A percentile compares a stretch with the other conserved stretches of the same genome.
Conservation (phyloP, 345 rosid genomes). For the Acer negundo region DNA sequence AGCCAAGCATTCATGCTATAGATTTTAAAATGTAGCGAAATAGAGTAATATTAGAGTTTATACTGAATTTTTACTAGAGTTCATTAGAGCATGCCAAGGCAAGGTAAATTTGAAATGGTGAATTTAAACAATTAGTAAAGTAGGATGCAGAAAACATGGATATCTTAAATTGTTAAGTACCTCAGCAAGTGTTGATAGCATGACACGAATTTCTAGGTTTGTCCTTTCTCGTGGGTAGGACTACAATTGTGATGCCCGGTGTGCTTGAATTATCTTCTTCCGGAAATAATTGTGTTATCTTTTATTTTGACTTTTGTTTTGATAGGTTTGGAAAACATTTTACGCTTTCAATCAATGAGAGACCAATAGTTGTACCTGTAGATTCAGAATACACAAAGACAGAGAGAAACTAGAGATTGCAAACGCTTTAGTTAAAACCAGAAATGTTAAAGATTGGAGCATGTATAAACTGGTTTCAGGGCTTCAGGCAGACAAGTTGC, state of each 20-base stretch:
- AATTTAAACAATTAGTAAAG: neutral
- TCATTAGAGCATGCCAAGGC: neutral
- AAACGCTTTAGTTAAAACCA: neutral
- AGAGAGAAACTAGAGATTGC: neutral
- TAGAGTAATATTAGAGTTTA: slow-evolving; percentile 3
- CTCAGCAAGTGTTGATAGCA: neutral
- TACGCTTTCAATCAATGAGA: neutral
- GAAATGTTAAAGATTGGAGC: neutral
- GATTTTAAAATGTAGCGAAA: no score
- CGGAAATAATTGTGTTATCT: neutral
- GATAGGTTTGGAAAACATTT: neutral
- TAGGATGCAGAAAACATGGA: neutral
- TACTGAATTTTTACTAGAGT: neutral
- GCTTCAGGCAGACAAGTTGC: no score
- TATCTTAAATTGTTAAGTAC: neutral
- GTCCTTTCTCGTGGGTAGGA: slow-evolving; percentile 83
- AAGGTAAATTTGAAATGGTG: neutral
- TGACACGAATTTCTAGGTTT: slow-evolving; percentile 52
- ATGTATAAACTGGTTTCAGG: no score
- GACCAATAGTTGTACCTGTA: neutral
- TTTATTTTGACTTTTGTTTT: no score
- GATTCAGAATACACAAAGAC: neutral
- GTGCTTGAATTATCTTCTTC: slow-evolving; percentile 3
- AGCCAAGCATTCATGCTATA: no score
- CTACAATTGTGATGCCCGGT: slow-evolving; percentile 75